A percentile compares a stretch with the other conserved stretches of the same genome.
phyloP scores from a whole-genome alignment of 169 alveolate species.

The Plasmodium falciparum region DNA sequence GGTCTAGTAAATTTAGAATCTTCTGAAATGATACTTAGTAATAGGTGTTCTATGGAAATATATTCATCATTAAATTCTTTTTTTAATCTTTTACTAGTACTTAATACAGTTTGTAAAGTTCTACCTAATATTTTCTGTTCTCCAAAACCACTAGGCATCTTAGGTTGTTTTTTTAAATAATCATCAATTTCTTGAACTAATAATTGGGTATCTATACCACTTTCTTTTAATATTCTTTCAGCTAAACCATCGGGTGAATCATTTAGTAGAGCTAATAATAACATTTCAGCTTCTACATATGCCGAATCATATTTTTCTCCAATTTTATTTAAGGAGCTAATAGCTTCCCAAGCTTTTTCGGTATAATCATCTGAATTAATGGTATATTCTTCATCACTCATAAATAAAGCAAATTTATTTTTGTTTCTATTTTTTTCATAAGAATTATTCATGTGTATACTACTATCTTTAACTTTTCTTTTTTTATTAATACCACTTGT shows the following conservation, averaged over 20 bases:
- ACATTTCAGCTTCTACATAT: conserved; percentile 91
- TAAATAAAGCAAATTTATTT: background rate
- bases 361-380: conserved; percentile 90
- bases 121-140: conserved; percentile 91
- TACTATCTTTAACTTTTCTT: background rate
- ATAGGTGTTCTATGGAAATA: conserved; percentile 88
- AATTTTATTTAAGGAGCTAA: conserved; percentile 83
- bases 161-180: conserved; percentile 86
- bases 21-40: conserved; percentile 88
- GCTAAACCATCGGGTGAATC: conserved; percentile 87
- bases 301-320: conserved; percentile 88
- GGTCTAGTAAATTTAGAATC: conserved; percentile 90
- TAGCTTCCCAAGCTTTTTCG: conserved; percentile 93
- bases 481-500: background rate
- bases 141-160: conserved; percentile 90
- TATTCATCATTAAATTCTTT: conserved; percentile 89
- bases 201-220: conserved; percentile 84
- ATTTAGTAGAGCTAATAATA: conserved; percentile 82
- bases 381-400: conserved; percentile 86
- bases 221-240: conserved; percentile 78
- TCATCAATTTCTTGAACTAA: conserved; percentile 86
- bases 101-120: conserved; percentile 86
- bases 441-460: background rate
- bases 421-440: background rate
- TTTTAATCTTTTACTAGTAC: conserved; percentile 85